phyloP scores from a whole-genome alignment of 1,139 yeast species.

The Candida sojae region DNA sequence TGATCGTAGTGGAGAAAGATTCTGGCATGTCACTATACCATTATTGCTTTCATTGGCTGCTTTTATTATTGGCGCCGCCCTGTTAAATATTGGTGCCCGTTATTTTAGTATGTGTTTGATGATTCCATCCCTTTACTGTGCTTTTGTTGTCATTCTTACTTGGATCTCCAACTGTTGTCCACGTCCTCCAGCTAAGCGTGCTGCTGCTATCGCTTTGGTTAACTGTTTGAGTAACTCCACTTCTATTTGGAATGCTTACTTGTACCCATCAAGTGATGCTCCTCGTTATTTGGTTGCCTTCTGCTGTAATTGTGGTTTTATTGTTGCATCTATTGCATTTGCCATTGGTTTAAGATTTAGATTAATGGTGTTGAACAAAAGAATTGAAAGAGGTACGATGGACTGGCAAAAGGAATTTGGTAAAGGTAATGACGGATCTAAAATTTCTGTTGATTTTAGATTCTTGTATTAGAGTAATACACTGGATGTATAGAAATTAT shows the following conservation, averaged over 20 bases:
- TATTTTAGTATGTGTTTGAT: slow-evolving; percentile 63
- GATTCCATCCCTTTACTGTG: slow-evolving; percentile 59
- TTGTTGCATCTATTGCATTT: slow-evolving; percentile 38
- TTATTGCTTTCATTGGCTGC: slow-evolving; percentile 45
- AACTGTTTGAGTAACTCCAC: slow-evolving; percentile 55
- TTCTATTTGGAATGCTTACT: slow-evolving; percentile 54
- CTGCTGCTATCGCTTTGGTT: slow-evolving; percentile 53
- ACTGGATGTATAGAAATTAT: too few relatives aligned
- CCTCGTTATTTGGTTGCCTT: slow-evolving; percentile 51
- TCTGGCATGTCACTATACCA: slow-evolving; percentile 52
- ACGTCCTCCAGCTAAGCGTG: slow-evolving; percentile 56
- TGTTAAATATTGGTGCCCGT: slow-evolving; percentile 58
- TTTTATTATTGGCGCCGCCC: slow-evolving; percentile 55
- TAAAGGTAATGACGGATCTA: slow-evolving; percentile 45
- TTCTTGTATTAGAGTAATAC: slow-evolving; percentile 26
- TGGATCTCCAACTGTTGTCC: slow-evolving; percentile 59
- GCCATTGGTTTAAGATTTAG: slow-evolving; percentile 44
- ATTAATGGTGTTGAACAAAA: slow-evolving; percentile 39
- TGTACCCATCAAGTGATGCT: slow-evolving; percentile 42
- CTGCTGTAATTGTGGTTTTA: slow-evolving; percentile 50
- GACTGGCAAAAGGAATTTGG: slow-evolving; percentile 55
- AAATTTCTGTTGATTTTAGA: slow-evolving; percentile 46
- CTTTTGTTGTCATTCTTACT: slow-evolving; percentile 55
- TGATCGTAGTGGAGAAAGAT: slow-evolving; percentile 58
- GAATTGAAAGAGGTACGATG: slow-evolving; percentile 49